Evolutionary conservation across 1,284 basidiomycete species (phyloP).

Genomic region (Ceratobasidium sp.): DNA sequence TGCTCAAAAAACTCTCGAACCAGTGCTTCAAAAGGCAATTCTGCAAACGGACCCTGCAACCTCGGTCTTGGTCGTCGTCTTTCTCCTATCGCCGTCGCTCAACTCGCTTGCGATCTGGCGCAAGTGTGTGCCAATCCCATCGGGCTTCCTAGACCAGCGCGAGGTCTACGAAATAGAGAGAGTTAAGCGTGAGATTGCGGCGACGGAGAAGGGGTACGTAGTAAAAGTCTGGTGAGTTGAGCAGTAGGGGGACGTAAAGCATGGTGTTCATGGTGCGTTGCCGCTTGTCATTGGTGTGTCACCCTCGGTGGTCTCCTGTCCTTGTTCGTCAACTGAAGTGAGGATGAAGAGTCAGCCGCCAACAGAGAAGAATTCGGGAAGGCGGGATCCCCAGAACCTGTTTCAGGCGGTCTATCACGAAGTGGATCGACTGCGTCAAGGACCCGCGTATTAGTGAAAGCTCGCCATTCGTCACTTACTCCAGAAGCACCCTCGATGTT

Average conservation of each 20-base stretch:
- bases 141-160: neutral
- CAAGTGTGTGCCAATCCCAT: neutral
- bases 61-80: constrained; percentile 10
- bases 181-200: constrained; percentile 12
- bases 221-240: constrained; percentile 14
- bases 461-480: neutral
- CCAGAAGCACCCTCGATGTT: neutral
- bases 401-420: neutral
- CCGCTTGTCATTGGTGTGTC: constrained; percentile 7
- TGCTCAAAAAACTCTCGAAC: constrained; percentile 27
- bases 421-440: constrained; percentile 1
- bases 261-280: neutral
- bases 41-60: constrained; percentile 12
- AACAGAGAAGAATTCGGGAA: neutral
- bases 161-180: neutral
- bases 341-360: neutral
- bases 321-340: neutral
- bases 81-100: constrained; percentile 22
- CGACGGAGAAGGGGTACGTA: neutral
- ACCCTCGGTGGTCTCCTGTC: neutral
- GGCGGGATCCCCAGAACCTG: neutral
- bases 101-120: constrained; percentile 35
- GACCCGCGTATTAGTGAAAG: neutral
- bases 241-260: neutral
- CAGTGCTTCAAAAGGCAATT: constrained; percentile 18